Conservation (phyloP, 108 stramenopile genomes). For the Aurantiochytrium sp. region DNA sequence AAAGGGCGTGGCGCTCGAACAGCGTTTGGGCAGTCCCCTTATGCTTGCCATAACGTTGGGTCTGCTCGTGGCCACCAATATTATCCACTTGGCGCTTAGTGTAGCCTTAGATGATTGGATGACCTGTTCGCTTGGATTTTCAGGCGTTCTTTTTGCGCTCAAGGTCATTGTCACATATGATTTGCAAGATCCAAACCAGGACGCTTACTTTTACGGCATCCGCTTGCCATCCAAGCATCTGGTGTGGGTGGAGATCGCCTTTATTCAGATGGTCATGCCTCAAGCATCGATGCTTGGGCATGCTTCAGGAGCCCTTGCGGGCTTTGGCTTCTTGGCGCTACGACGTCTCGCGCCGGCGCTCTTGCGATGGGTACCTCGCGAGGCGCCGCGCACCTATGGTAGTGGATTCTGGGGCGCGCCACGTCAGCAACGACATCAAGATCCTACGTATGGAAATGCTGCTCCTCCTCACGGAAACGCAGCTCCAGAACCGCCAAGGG, state of each 20-base stretch:
- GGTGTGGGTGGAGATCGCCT: background rate
- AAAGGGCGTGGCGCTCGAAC: slow-evolving; percentile 26
- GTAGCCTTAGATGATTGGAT: background rate
- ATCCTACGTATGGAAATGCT: too few species aligned
- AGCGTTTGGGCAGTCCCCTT: background rate
- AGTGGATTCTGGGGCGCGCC: background rate
- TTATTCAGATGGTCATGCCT: background rate
- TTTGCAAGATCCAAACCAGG: background rate
- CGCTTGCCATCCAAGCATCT: background rate
- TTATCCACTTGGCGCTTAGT: background rate
- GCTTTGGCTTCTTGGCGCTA: background rate
- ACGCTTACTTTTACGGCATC: background rate
- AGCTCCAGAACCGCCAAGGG: background rate
- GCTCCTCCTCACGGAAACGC: background rate
- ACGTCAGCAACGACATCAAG: too few species aligned
- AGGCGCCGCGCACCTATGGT: background rate
- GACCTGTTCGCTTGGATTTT: slow-evolving; percentile 25
- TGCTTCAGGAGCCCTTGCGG: background rate
- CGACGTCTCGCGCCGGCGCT: background rate
- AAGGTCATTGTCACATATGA: slow-evolving; percentile 6
- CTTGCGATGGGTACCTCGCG: background rate
- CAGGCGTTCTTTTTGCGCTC: slow-evolving; percentile 27
- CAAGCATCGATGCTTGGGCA: background rate
- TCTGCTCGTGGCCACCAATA: background rate
- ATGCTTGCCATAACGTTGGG: background rate